Evolutionary conservation across 495 filamentous ascomycete species (phyloP), one percentile per base, ranked within the genome.

Genomic region (Lineolata rhizophorae): DNA sequence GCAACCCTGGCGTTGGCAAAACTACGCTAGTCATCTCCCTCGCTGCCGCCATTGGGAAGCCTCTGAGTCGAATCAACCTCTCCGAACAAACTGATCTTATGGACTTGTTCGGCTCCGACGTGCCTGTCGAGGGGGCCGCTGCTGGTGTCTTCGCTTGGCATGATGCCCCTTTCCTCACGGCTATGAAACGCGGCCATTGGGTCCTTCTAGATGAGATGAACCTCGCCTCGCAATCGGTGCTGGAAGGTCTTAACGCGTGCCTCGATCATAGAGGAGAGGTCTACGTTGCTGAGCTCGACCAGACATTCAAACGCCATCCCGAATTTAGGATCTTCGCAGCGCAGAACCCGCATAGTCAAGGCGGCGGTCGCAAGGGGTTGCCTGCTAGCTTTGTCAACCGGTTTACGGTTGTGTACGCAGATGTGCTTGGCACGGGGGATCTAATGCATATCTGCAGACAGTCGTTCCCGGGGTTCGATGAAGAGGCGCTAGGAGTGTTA

Each of bases 121-220:
- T 92, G 2, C 90, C 90, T 1, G 67, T 91, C 8, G 85, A 94
- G 52, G 85, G 82, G 25, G 80, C 70, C 0, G 66, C 76, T 43
- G 70, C 77, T 13, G 87, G 90, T 2, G 70, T 76, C 33, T 99
- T 99, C 40, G 69, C 70, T 3, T 99, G 90, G 90, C 68, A 82
- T 36, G 84, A 95, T 51, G 90, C 82, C 10, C 83, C 90, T 1
- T 99, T 95, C 47, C 56, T 99, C 20, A 72, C 74, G 48, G 90
- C 90, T 5, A 95, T 99, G 85, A 84, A 90, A 48, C 71, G 67
- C 28, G 90, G 90, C 9, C 70, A 84, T 39, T 99, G 90, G 90
- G 85, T 95, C 5, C 55, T 99, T 5, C 58, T 99, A 1, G 90
- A 99, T 50, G 90, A 99, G 58, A 94, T 99, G 90, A 99, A 99